phyloP scores from a whole-genome alignment of 305 asterid species.

The Ilex paraguariensis region DNA sequence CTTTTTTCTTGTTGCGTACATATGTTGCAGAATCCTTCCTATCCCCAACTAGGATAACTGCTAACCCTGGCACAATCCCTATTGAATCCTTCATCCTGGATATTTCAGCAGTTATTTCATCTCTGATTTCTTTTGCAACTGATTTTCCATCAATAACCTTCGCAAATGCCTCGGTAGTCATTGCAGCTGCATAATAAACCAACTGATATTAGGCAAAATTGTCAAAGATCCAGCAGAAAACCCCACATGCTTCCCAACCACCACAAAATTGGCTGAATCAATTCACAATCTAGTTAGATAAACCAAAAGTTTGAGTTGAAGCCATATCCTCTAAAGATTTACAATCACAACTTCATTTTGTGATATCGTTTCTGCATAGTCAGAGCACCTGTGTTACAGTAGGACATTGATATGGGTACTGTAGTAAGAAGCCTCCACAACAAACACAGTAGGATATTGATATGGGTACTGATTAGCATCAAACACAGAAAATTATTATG shows the following conservation, averaged over 20 bases:
- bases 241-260: neutral
- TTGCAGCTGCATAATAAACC: slow-evolving; percentile 45
- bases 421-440: no score
- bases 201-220: slow-evolving; percentile 10
- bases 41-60: slow-evolving; percentile 89
- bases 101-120: slow-evolving; percentile 73
- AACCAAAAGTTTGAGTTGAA: neutral
- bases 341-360: neutral
- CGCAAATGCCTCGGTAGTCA: slow-evolving; percentile 43
- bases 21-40: slow-evolving; percentile 94
- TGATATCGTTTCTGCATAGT: no score
- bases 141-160: slow-evolving; percentile 84
- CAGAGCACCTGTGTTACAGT: no score
- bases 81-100: slow-evolving; percentile 73
- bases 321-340: neutral
- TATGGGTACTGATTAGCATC: no score
- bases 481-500: no score
- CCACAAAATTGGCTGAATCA: neutral
- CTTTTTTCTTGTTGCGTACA: slow-evolving; percentile 87
- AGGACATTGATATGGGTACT: no score
- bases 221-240: neutral
- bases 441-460: no score
- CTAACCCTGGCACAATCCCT: slow-evolving; percentile 84
- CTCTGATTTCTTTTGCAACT: slow-evolving; percentile 66
- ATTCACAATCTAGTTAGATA: no score